Conservation (phyloP, 441 rosid species). For the Adansonia gregorii region DNA sequence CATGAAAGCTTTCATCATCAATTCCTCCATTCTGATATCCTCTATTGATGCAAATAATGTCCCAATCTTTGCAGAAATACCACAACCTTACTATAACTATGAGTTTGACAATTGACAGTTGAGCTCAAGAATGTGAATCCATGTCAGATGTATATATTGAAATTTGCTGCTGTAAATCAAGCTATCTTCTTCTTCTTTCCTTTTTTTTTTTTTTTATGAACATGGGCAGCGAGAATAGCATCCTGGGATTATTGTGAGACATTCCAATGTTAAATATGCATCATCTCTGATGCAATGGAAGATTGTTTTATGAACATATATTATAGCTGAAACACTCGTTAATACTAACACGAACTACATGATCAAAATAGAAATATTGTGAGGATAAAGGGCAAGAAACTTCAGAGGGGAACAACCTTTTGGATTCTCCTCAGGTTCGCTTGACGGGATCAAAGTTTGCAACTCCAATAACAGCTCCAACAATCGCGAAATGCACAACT, state of each 20-base stretch:
- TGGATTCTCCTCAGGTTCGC: conserved; percentile 31
- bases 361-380: conserved; percentile 5
- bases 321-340: not conserved
- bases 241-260: too few species aligned
- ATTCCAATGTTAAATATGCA: not conserved
- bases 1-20: not conserved
- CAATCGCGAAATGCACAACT: conserved; percentile 34
- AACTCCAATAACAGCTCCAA: conserved; percentile 50
- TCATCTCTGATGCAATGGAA: not conserved
- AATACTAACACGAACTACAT: not conserved
- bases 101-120: too few species aligned
- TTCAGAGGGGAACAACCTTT: not conserved
- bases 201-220: too few species aligned
- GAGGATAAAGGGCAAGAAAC: conserved; percentile 17
- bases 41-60: too few species aligned
- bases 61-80: too few species aligned
- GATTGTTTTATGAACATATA: not conserved
- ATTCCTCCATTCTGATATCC: not conserved
- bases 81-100: too few species aligned
- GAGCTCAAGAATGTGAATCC: too few species aligned
- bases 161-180: too few species aligned
- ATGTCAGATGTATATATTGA: too few species aligned
- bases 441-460: conserved; percentile 60
- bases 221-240: too few species aligned
- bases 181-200: too few species aligned